Evolutionary conservation across 192 early-diverging fungal species (phyloP).

Genomic region (Funneliformis mosseae): DNA sequence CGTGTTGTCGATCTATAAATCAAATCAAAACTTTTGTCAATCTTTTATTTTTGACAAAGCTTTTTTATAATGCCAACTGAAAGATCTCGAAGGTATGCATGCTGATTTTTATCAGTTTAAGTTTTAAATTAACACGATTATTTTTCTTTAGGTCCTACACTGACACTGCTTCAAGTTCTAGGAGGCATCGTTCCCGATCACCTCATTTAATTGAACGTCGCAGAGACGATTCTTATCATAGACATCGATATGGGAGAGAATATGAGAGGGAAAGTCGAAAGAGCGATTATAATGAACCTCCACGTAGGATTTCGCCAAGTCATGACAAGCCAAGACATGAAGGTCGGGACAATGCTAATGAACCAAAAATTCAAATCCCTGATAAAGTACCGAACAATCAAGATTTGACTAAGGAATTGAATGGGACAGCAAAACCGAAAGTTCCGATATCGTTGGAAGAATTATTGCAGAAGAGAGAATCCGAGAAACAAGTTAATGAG

Average conservation of each 20-base stretch:
- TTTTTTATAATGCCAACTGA: conserved; percentile 17
- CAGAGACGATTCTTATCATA: conserved; percentile 1
- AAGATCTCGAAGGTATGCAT: conserved; percentile 14
- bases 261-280: conserved; percentile 27
- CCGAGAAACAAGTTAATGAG: conserved; percentile 62
- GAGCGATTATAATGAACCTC: neutral
- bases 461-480: conserved; percentile 65
- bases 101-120: no score
- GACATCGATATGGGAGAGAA: conserved; percentile 25
- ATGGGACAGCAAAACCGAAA: conserved; percentile 26
- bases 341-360: conserved; percentile 20
- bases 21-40: no score
- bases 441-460: conserved; percentile 81
- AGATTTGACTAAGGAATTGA: conserved; percentile 13
- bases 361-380: conserved; percentile 8
- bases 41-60: neutral
- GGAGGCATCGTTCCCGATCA: conserved; percentile 23
- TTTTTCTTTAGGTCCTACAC: neutral
- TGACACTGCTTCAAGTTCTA: neutral
- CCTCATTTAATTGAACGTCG: conserved; percentile 1
- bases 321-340: conserved; percentile 9
- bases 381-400: conserved; percentile 30
- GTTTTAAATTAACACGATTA: neutral
- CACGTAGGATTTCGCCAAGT: neutral
- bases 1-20: no score